Evolutionary conservation across 2,329 filamentous ascomycete species (phyloP).

Genomic region (Chrysoporthe deuterocubensis): DNA sequence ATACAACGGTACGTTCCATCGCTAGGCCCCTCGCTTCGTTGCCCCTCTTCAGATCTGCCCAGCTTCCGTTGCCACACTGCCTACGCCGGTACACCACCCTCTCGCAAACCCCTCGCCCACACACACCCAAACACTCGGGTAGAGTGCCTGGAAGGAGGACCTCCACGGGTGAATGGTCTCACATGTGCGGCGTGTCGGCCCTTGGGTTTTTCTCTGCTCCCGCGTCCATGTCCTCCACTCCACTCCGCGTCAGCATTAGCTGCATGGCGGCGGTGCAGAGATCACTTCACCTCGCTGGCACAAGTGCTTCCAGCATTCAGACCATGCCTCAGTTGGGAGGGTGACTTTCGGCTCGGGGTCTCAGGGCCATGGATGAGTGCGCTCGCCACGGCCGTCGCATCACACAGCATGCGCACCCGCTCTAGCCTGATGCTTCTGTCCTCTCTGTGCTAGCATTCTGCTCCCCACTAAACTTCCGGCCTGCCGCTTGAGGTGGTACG

Average conservation of each 20-base stretch:
- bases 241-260: constrained; percentile 15
- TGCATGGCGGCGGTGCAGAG: background rate
- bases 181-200: constrained; percentile 24
- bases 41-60: constrained; percentile 17
- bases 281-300: constrained; percentile 13
- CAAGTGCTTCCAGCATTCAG: constrained; percentile 18
- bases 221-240: background rate
- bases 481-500: constrained; percentile 16
- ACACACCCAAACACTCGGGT: constrained; percentile 29
- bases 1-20: constrained; percentile 27
- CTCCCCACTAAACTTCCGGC: constrained; percentile 8
- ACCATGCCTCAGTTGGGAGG: background rate
- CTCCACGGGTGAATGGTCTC: constrained; percentile 16
- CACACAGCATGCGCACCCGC: constrained; percentile 15
- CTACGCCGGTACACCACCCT: constrained; percentile 21
- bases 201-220: constrained; percentile 8
- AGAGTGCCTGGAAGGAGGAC: constrained; percentile 17
- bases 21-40: constrained; percentile 10
- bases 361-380: constrained; percentile 23
- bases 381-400: background rate
- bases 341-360: constrained; percentile 8
- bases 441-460: constrained; percentile 12
- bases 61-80: constrained; percentile 11
- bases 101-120: constrained; percentile 24
- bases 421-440: constrained; percentile 10